Evolutionary conservation across 2,329 filamentous ascomycete genomes (phyloP), one percentile per base, ranked within the genome.

Genomic region (Aspergillus pseudoterreus): DNA sequence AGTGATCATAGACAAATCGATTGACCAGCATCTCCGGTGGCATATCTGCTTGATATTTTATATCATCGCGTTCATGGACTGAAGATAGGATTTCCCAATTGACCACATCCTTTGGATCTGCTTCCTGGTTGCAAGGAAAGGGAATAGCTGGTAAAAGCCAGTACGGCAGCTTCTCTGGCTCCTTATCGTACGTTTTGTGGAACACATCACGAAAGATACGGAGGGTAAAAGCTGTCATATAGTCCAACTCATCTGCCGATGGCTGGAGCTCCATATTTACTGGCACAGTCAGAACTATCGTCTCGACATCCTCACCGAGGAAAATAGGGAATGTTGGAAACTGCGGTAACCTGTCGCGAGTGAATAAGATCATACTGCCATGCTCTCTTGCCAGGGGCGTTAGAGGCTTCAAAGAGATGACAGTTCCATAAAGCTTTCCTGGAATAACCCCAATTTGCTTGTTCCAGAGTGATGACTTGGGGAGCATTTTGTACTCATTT

Each of bases 171-270:
- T 85, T 83, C 1, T 78, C 70, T 0, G 76, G 60, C 14, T 83
- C 77, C 0, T 81, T 75, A 45, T 88, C 83, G 62, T 90, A 99
- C 3, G 79, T 78, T 68, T 99, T 99, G 69, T 91, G 92, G 74
- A 96, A 97, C 0, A 96, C 76, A 59, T 97, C 90, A 14, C 82
- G 74, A 68, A 95, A 96, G 0, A 95, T 70, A 4, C 81, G 78
- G 38, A 95, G 72, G 0, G 89, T 96, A 65, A 94, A 95, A 0
- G 68, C 70, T 0, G 83, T 84, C n/a, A 97, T 66, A 1, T 74
- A 67, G 0, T 79, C 69, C 0, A 90, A 57, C 0, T 73, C 59
- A 0, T 72, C 67, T 0, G 83, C 57, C 6, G 58, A 57, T 11
- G 71, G 43, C 14, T 50, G 17, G 1, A 69, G 58, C 0, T 76